These are phyloP conservation scores for Diutina siamensis DNA, from an alignment of 1,139 yeast species.

Conservation along the genomic window DNA sequence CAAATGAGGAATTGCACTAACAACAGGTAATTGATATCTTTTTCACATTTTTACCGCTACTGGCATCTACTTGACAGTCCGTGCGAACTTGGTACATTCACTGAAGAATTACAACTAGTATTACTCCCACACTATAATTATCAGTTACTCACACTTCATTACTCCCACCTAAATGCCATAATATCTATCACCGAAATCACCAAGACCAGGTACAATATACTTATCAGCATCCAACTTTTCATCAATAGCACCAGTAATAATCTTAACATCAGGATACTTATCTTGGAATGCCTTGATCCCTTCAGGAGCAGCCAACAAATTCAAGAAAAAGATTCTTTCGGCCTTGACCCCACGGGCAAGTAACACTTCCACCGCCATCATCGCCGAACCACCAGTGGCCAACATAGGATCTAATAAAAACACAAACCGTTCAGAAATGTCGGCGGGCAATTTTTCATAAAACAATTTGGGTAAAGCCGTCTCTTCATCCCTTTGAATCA, in stretches of 20 bases:
- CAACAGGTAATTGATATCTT: too few relatives aligned
- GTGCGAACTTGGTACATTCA: too few relatives aligned
- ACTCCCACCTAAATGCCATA: slow-evolving; percentile 64
- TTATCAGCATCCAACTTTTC: slow-evolving; percentile 72
- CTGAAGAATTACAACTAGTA: too few relatives aligned
- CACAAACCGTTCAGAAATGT: slow-evolving; percentile 77
- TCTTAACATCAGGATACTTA: slow-evolving; percentile 71
- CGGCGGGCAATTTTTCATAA: slow-evolving; percentile 89
- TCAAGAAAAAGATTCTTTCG: slow-evolving; percentile 79
- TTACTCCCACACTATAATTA: too few relatives aligned
- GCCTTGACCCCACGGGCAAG: slow-evolving; percentile 76
- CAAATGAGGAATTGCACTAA: too few relatives aligned
- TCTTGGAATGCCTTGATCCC: slow-evolving; percentile 73
- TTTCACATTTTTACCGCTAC: too few relatives aligned
- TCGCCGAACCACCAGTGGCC: slow-evolving; percentile 97
- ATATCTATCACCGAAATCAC: slow-evolving; percentile 97
- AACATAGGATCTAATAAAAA: slow-evolving; percentile 91
- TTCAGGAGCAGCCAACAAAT: slow-evolving; percentile 88
- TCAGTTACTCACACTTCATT: too few relatives aligned
- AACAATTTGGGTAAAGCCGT: slow-evolving; percentile 67
- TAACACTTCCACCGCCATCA: slow-evolving; percentile 91
- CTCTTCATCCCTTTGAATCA: slow-evolving; percentile 96
- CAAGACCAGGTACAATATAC: slow-evolving; percentile 88
- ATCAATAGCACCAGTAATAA: slow-evolving; percentile 90
- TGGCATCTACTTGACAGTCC: too few relatives aligned